A percentile compares a stretch with the other conserved stretches of the same genome.
These are phyloP conservation scores for Hanseniaspora valbyensis DNA, from an alignment of 805 yeast genomes.

Conservation along the genomic window DNA sequence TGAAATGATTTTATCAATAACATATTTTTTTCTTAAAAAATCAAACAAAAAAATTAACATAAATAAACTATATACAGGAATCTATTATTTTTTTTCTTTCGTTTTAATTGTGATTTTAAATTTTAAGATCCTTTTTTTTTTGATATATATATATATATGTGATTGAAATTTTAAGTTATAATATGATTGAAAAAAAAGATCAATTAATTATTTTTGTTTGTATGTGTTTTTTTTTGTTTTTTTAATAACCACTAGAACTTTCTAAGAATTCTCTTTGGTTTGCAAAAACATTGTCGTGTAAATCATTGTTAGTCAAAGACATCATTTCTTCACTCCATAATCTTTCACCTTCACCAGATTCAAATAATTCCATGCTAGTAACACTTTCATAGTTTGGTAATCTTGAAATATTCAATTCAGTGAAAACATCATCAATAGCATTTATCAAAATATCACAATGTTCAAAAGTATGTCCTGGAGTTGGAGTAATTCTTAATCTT, in stretches of 20 bases:
- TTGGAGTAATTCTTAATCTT: constrained; percentile 94
- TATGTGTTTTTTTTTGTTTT: not conserved
- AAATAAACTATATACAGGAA: no score
- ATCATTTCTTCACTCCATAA: constrained; percentile 85
- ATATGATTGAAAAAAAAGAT: not conserved
- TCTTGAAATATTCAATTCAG: constrained; percentile 61
- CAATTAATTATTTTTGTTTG: no score
- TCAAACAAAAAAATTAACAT: no score
- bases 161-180: no score
- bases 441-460: constrained; percentile 63
- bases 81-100: no score
- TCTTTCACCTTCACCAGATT: constrained; percentile 39
- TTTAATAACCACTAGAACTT: constrained; percentile 53
- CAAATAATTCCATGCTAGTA: constrained; percentile 17
- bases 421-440: constrained; percentile 74
- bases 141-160: constrained; percentile 5
- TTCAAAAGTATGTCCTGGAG: constrained; percentile 85
- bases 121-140: no score
- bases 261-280: constrained; percentile 55
- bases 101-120: no score
- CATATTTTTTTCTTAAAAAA: no score
- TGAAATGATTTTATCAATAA: no score
- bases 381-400: constrained; percentile 59
- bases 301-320: constrained; percentile 46
- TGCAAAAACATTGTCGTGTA: constrained; percentile 55